Conservation (phyloP, 352 stramenopile species). For the Globisporangium emineosum region DNA sequence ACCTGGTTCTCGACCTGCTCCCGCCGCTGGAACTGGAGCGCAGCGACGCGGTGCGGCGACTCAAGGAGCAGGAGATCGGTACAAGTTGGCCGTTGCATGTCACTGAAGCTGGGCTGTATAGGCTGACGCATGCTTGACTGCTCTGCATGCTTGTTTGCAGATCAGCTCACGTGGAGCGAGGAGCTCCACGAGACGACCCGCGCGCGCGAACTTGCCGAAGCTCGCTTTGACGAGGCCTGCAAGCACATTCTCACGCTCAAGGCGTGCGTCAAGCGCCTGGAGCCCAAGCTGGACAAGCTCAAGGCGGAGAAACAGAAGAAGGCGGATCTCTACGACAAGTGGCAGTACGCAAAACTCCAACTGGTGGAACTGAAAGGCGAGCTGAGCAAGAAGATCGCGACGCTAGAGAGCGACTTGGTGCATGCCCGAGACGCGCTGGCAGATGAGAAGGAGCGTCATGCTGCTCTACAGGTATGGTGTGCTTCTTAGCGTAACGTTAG, state of each 20-base stretch:
- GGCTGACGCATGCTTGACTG: background rate
- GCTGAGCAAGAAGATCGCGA: slow-evolving; percentile 17
- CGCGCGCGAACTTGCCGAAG: slow-evolving; percentile 20
- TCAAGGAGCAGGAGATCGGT: slow-evolving; percentile 28
- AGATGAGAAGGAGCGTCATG: slow-evolving; percentile 15
- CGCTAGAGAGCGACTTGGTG: slow-evolving; percentile 29
- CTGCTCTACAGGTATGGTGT: slow-evolving; percentile 23
- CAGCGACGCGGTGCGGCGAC: slow-evolving; percentile 26
- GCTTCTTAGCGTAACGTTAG: background rate
- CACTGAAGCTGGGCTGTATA: background rate
- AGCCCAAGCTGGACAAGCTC: slow-evolving; percentile 18
- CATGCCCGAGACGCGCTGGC: slow-evolving; percentile 16
- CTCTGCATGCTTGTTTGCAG: background rate
- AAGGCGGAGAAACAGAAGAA: slow-evolving; percentile 17
- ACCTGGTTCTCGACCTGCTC: slow-evolving; percentile 28
- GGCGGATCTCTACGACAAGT: slow-evolving; percentile 17
- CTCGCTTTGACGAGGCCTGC: slow-evolving; percentile 33
- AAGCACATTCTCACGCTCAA: slow-evolving; percentile 47
- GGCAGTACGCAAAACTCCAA: slow-evolving; percentile 25
- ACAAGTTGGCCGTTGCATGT: background rate
- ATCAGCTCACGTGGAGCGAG: slow-evolving; percentile 11
- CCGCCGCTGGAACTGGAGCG: slow-evolving; percentile 35
- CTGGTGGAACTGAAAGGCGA: slow-evolving; percentile 28
- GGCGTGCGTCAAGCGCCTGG: slow-evolving; percentile 22
- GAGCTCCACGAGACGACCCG: slow-evolving; percentile 14